phyloP scores from a whole-genome alignment of 1,284 basidiomycete genomes.

The Blastosporella zonata region DNA sequence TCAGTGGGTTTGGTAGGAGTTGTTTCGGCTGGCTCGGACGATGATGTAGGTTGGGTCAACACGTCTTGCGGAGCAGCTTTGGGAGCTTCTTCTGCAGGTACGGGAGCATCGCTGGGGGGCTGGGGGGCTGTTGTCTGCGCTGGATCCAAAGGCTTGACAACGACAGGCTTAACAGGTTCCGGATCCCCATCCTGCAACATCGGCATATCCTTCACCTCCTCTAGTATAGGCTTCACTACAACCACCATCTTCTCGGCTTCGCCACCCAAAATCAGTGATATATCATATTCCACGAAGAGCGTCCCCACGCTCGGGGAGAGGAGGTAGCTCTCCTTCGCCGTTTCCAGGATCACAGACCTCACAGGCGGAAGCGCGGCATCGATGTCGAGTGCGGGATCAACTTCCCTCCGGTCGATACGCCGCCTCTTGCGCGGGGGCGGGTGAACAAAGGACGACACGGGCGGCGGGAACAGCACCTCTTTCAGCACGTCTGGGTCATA shows the following conservation, averaged over 20 bases:
- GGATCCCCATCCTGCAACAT: not conserved
- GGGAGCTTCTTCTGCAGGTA: too few species aligned
- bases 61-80: not conserved
- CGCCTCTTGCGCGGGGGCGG: slow-evolving; percentile 31
- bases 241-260: not conserved
- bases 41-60: not conserved
- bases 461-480: slow-evolving; percentile 42
- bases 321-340: slow-evolving; percentile 35
- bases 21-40: not conserved
- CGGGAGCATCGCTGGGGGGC: too few species aligned
- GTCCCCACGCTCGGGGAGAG: slow-evolving; percentile 29
- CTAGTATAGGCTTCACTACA: too few species aligned
- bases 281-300: slow-evolving; percentile 27
- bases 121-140: too few species aligned
- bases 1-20: not conserved
- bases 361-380: slow-evolving; percentile 16
- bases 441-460: slow-evolving; percentile 13
- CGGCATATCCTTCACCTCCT: not conserved
- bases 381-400: slow-evolving; percentile 15
- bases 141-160: too few species aligned
- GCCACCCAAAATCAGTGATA: slow-evolving; percentile 30
- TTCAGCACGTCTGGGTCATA: slow-evolving; percentile 50
- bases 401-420: slow-evolving; percentile 21
- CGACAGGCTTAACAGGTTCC: too few species aligned
- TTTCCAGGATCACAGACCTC: slow-evolving; percentile 35